Base-by-base conservation (phyloP, 352 stramenopile genomes). In the Phytophthora nicotianae region DNA sequence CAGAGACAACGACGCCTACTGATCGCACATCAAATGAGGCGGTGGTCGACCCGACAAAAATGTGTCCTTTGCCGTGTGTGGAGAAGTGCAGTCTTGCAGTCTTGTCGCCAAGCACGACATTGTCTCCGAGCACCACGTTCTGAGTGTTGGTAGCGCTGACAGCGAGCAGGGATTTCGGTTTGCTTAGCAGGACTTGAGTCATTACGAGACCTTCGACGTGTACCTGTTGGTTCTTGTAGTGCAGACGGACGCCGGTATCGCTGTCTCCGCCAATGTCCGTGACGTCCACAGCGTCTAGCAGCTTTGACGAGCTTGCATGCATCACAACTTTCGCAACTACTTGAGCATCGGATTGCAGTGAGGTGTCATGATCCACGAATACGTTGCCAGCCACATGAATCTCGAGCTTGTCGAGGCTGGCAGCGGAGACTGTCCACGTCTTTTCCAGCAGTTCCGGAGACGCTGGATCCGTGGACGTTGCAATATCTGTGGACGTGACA, bases 211-310 rank as follows among this genome's bases (percentile, higher is more conserved):
- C 70, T 13, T 64, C 52, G 13, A 61, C 61, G 35, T 77, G 51
- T 10, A 68, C 42, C 19, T 75, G 53, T 33, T 77, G 49, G 68
- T 83, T 79, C 68, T 73, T 77, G 60, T 82, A 74, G 40, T 70
- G 73, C 20, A 88, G 54, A 23, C 65, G 71, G 32, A 86, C 57
- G 19, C 54, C 49, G 9, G 38, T 56, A 35, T 46, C 11, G 13
- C 3, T n/a, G 37, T 59, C 29, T 48, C 17, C 50, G 8, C 11
- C 45, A 52, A 65, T 56, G 14, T 51, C 26, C 4, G 11, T 54
- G 26, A 78, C 70, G 19, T 74, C 59, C 27, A 77, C 61, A 6
- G 64, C 51, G 4, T 75, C 47, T 8, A 81, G 52, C 45, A 81
- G 32, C 35, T 65, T 53, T 2, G 49, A 16, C 0, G 29, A 62